Conservation (phyloP, 805 yeast genomes). For the Saccharomycopsis sp. region DNA sequence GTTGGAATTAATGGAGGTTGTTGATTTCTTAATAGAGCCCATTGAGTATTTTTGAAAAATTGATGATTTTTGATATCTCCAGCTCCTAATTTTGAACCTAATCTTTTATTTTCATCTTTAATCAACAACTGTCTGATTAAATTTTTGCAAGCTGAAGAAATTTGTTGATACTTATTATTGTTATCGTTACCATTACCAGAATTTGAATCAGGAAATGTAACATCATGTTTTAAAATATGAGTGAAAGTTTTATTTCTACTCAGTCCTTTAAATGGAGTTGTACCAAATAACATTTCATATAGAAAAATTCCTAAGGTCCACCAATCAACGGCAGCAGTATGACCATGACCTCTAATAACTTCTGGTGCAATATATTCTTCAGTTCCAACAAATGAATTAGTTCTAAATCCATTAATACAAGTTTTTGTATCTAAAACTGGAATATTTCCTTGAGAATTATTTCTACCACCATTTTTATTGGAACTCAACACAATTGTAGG, state of each 20-base stretch:
- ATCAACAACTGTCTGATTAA: conserved; percentile 72
- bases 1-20: conserved; percentile 95
- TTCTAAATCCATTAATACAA: conserved; percentile 91
- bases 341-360: conserved; percentile 94
- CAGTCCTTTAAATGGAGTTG: conserved; percentile 92
- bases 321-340: conserved; percentile 98
- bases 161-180: conserved; percentile 30
- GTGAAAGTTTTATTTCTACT: conserved; percentile 85
- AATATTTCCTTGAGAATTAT: conserved; percentile 26
- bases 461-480: conserved; percentile 20
- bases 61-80: conserved; percentile 87
- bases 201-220: conserved; percentile 56
- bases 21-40: conserved; percentile 91
- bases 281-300: conserved; percentile 91
- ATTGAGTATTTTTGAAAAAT: conserved; percentile 82
- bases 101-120: conserved; percentile 79
- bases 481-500: conserved; percentile 50
- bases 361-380: conserved; percentile 99
- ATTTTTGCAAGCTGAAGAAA: conserved; percentile 68
- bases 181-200: conserved; percentile 17
- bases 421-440: conserved; percentile 86
- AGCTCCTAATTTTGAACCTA: conserved; percentile 92
- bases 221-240: conserved; percentile 76
- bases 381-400: conserved; percentile 97
- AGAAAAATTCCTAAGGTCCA: conserved; percentile 95